Evolutionary conservation across 116 monocot genomes (phyloP).

Genomic region (Posidonia oceanica): DNA sequence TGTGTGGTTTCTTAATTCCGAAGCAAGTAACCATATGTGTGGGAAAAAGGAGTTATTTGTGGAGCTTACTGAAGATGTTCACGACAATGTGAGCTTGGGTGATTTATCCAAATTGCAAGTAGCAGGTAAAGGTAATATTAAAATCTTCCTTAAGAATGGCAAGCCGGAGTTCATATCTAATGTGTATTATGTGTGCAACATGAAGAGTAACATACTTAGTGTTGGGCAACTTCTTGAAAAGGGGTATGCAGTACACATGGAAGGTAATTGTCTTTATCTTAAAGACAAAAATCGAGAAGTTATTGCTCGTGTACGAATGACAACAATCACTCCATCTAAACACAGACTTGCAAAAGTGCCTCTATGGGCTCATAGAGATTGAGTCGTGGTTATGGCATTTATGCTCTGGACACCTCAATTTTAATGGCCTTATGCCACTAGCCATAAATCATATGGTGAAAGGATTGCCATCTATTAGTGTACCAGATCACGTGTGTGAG

Average conservation of each 20-base stretch:
- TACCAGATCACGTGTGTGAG: too few relatives aligned
- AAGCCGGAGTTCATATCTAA: background rate
- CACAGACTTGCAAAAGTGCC: too few relatives aligned
- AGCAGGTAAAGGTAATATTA: constrained; percentile 1
- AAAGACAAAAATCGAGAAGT: too few relatives aligned
- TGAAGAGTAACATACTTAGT: constrained; percentile 11
- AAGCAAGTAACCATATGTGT: background rate
- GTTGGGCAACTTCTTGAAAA: constrained; percentile 5
- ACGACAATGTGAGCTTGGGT: background rate
- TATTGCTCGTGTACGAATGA: too few relatives aligned
- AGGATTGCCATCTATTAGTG: too few relatives aligned
- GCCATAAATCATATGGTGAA: too few relatives aligned
- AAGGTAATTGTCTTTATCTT: background rate
- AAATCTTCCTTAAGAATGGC: constrained; percentile 2
- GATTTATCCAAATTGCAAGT: background rate
- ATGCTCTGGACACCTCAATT: too few relatives aligned
- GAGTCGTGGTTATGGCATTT: too few relatives aligned
- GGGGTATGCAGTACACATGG: background rate
- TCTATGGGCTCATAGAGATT: too few relatives aligned
- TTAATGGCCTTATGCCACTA: too few relatives aligned
- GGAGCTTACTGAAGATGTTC: background rate
- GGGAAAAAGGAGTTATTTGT: background rate
- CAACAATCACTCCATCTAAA: too few relatives aligned
- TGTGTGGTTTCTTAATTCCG: constrained; percentile 2
- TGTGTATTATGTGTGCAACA: constrained; percentile 8